Percentiles rank a stretch among this genome's conserved stretches.
Conservation (phyloP, 345 rosid genomes). For the Heritiera littoralis region DNA sequence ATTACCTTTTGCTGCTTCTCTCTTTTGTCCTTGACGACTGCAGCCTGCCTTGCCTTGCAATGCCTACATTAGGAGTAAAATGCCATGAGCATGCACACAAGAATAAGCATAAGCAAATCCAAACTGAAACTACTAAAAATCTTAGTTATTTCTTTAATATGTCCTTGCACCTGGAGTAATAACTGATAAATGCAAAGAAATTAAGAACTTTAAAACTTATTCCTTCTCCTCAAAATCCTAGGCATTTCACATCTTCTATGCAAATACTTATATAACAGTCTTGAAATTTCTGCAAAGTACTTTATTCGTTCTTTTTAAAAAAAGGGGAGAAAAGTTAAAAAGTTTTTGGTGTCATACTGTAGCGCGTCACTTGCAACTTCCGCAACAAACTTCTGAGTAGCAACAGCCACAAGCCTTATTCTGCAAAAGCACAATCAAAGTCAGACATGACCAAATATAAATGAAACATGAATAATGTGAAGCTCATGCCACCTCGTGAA, state of each 20-base stretch:
- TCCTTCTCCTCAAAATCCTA: background rate
- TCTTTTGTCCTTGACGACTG: constrained; percentile 87
- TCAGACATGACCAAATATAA: constrained; percentile 6
- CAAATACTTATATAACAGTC: background rate
- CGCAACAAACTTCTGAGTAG: constrained; percentile 91
- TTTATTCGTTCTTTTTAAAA: background rate
- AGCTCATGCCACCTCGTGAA: background rate
- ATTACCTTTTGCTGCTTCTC: constrained; percentile 92
- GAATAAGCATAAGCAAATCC: background rate
- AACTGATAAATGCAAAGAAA: background rate
- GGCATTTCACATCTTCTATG: background rate
- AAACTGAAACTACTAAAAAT: background rate
- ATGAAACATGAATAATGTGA: background rate
- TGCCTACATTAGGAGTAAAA: constrained; percentile 29
- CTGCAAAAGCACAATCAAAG: constrained; percentile 41
- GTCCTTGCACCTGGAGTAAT: background rate
- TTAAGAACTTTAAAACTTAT: background rate
- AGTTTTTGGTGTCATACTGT: constrained; percentile 48
- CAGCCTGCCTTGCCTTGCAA: constrained; percentile 86
- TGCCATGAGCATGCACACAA: background rate
- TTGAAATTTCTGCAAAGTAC: background rate
- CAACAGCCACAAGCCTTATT: constrained; percentile 87
- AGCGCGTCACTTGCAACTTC: constrained; percentile 95
- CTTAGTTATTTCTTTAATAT: background rate
- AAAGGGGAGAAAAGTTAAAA: background rate